These are phyloP conservation scores for Huntiella moniliformis DNA, from an alignment of 2,329 filamentous ascomycete genomes.

Conservation along the genomic window DNA sequence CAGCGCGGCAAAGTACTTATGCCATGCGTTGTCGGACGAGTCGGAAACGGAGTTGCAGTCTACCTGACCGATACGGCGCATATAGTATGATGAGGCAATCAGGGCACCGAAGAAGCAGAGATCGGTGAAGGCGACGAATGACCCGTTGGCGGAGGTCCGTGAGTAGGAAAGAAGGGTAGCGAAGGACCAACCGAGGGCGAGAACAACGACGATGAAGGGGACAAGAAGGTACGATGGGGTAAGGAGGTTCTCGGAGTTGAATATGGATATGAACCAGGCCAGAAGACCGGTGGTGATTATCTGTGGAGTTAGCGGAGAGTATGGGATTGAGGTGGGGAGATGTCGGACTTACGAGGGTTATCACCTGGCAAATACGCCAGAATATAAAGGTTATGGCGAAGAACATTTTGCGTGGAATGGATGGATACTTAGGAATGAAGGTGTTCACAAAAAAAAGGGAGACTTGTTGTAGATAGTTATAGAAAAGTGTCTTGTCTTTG, in stretches of 20 bases:
- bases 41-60: constrained; percentile 46
- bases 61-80: constrained; percentile 38
- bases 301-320: constrained; percentile 19
- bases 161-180: constrained; percentile 49
- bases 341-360: constrained; percentile 35
- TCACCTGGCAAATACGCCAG: constrained; percentile 42
- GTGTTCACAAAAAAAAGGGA: too few species aligned
- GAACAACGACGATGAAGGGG: constrained; percentile 47
- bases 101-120: constrained; percentile 43
- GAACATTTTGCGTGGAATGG: constrained; percentile 28
- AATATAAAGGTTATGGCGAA: constrained; percentile 45
- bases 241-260: constrained; percentile 34
- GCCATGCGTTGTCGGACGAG: constrained; percentile 26
- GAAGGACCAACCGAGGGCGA: constrained; percentile 44
- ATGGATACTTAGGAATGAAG: background rate
- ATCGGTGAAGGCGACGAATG: constrained; percentile 42
- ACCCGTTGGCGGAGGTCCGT: constrained; percentile 39
- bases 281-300: constrained; percentile 49
- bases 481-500: too few species aligned
- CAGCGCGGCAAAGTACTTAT: constrained; percentile 42
- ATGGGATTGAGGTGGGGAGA: constrained; percentile 9
- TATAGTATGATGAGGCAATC: constrained; percentile 41
- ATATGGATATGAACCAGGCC: constrained; percentile 45
- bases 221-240: constrained; percentile 45
- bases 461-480: too few species aligned